These are phyloP conservation scores for Cadophora gregata DNA, from an alignment of 2,329 filamentous ascomycete species.

Conservation along the genomic window DNA sequence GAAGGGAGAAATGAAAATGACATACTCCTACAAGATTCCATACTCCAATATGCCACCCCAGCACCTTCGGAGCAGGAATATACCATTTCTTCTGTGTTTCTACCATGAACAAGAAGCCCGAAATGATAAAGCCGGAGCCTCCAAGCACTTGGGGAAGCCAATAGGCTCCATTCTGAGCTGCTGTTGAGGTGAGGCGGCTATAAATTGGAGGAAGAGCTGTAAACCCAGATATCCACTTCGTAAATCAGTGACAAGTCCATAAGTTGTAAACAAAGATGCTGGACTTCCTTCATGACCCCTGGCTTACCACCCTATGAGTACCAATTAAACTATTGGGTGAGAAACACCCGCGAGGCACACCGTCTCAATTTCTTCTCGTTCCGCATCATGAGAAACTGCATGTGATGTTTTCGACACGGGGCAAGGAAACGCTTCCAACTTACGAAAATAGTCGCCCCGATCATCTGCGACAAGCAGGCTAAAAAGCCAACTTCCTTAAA, in stretches of 20 bases:
- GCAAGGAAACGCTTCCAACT: conserved; percentile 17
- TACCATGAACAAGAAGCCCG: conserved; percentile 64
- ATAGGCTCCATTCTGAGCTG: conserved; percentile 59
- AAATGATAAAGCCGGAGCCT: conserved; percentile 66
- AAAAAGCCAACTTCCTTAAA: conserved; percentile 67
- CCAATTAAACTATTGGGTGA: too few relatives aligned
- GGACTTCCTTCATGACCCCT: too few relatives aligned
- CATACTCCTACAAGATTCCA: conserved; percentile 66
- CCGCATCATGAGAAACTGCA: too few relatives aligned
- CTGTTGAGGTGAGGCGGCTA: conserved; percentile 51
- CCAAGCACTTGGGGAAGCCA: conserved; percentile 69
- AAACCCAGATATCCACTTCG: conserved; percentile 62
- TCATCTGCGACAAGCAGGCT: conserved; percentile 60
- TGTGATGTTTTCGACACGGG: neutral
- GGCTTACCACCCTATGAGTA: too few relatives aligned
- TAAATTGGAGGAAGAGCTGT: conserved; percentile 63
- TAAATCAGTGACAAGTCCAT: neutral
- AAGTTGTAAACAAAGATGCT: too few relatives aligned
- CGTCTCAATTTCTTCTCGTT: too few relatives aligned
- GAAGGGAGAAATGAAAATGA: neutral
- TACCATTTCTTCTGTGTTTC: conserved; percentile 71
- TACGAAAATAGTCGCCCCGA: conserved; percentile 64
- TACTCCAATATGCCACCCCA: conserved; percentile 71
- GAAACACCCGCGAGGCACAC: too few relatives aligned
- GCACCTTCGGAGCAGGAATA: conserved; percentile 56